Evolutionary conservation across 768 basidiomycete genomes (phyloP), one percentile per base, ranked within the genome.

Genomic region (Auriscalpium microsporum): DNA sequence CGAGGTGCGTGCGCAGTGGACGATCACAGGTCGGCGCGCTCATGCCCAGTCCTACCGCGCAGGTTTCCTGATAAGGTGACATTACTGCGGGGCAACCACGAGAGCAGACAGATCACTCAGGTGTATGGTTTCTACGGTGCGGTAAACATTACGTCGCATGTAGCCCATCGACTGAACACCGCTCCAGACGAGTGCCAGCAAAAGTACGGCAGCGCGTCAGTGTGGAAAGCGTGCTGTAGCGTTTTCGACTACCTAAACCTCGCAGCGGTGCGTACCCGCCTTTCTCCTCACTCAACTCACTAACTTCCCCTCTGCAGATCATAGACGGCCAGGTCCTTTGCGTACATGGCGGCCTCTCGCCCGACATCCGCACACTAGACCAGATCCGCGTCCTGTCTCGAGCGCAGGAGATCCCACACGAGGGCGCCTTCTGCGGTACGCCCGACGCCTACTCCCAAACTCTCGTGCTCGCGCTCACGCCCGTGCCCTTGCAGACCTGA

Each of bases 71-170:
- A 96, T 70, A 83, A 83, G 63, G 89, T 98, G 54, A 94, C 91
- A 2, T 74, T 97, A 2, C 77, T 98, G 13, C 80, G 95, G 35
- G 94, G 95, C 40, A 98, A 98, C 70, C 95, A 98, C 67, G 95
- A 97, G 69, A 94, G 90, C 63, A 75, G 95, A 59, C 95, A 98
- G 69, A 98, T 98, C 63, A 98, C 95, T 4, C 95, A 98, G 64
- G 95, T 94, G 2, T 97, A 97, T 57, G 95, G 94, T n/a, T 97
- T 96, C 69, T 97, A 96, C 66, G 94, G 94, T 94, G 55, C 47
- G 7, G 52, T n/a, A 42, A 21, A 52, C 28, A 40, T 34, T 35
- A 4, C 7, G 28, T 28, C 7, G 4, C 28, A 28, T 28, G 28
- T 28, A 28, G 28, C 7, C 1, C 28, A 28, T 4, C 5, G 28